Base-by-base conservation (phyloP, 495 filamentous ascomycete species). In the Astrocystis sublimbata region DNA sequence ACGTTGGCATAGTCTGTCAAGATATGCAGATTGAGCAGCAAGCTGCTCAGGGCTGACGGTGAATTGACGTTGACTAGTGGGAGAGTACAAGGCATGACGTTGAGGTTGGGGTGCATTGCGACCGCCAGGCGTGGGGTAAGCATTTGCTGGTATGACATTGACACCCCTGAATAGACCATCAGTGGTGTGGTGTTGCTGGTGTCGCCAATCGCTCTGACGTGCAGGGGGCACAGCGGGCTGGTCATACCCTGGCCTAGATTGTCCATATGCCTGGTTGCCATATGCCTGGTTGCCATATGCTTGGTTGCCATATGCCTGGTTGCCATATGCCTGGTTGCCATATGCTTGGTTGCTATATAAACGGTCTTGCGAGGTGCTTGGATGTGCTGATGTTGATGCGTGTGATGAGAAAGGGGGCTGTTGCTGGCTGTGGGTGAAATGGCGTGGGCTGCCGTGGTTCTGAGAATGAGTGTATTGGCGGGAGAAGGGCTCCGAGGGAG, bases 1-100 rank as follows among this genome's bases (percentile, higher is more conserved):
- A 9, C 69, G 66, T 24, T 69, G 46, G 23, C 79, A 79, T 5
- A 85, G 66, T 1, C 52, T 58, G 19, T 85, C 79, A 15, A 87
- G 78, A 45, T 81, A 68, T 3, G 65, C 66, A 5, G 72, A 65
- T 67, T 85, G 82, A 2, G 67, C 72, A 7, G 72, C 73, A 28
- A 82, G 57, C 15, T 78, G 78, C 13, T 80, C 75, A 6, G 68
- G 67, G 42, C 58, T 65, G 12, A 63, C 52, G n/a, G 13, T 36
- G 33, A 38, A 24, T 15, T 63, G 67, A 9, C 65, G 65, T 23
- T 66, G 56, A 4, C 59, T 57, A 10, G 56, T n/a, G 2, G 65
- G 57, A 24, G 60, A 56, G 30, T 68, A 68, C 10, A 68, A 63
- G 28, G 38, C 23, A 26, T 61, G 49, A 8, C 30, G 17, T 17